Evolutionary conservation across 75 land plant genomes (phyloP).

Genomic region (Pinus tabuliformis): DNA sequence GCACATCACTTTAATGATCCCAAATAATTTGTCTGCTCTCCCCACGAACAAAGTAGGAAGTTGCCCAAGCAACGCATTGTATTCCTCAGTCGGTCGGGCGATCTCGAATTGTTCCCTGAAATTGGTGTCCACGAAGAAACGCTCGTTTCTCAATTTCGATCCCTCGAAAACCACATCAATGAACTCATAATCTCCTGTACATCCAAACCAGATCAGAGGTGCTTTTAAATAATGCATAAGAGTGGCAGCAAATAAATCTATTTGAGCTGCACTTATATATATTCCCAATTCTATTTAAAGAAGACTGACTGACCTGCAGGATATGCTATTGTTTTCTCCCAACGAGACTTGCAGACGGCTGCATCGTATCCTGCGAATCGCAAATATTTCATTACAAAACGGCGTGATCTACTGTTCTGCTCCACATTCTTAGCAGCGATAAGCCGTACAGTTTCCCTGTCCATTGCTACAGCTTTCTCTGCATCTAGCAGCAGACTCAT

Average conservation of each 20-base stretch:
- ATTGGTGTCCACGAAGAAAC: conserved; percentile 61
- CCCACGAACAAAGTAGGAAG: conserved; percentile 56
- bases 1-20: conserved; percentile 41
- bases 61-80: conserved; percentile 24
- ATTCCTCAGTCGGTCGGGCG: conserved; percentile 57
- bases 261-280: too few relatives aligned
- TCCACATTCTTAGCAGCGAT: background rate
- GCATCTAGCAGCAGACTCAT: background rate
- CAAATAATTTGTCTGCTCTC: conserved; percentile 42
- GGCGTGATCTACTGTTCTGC: background rate
- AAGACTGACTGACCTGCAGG: conserved; percentile 24
- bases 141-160: background rate
- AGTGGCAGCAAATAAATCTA: background rate
- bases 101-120: conserved; percentile 69
- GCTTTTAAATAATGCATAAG: too few relatives aligned
- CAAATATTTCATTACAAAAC: conserved; percentile 31
- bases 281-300: background rate
- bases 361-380: conserved; percentile 54
- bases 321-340: conserved; percentile 49
- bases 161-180: conserved; percentile 56
- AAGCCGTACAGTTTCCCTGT: background rate
- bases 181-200: conserved; percentile 69
- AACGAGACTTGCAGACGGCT: conserved; percentile 67
- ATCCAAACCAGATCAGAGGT: background rate
- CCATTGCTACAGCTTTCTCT: background rate